These are phyloP conservation scores for Pleurotus eryngii DNA, from an alignment of 768 basidiomycete species.

Conservation along the genomic window DNA sequence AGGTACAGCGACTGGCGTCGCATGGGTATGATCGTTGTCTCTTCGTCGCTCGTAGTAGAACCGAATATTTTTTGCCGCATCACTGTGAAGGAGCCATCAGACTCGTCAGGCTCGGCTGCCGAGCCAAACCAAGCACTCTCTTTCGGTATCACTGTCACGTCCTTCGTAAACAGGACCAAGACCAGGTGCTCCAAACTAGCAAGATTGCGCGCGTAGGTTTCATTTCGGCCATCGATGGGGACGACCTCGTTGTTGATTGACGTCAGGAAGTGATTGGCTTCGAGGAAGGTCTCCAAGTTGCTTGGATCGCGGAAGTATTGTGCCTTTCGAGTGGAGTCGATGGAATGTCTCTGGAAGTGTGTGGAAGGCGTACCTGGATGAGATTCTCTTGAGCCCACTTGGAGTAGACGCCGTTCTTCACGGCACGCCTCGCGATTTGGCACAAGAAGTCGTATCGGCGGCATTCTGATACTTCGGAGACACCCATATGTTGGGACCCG, in stretches of 20 bases:
- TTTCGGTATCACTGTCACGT: conserved; percentile 78
- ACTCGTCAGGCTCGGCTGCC: conserved; percentile 43
- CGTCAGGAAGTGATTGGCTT: conserved; percentile 63
- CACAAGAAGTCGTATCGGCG: conserved; percentile 65
- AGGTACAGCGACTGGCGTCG: conserved; percentile 65
- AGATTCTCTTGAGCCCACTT: conserved; percentile 76
- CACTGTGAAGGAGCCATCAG: conserved; percentile 4
- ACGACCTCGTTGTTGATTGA: conserved; percentile 76
- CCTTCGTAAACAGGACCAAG: conserved; percentile 69
- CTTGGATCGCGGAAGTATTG: conserved; percentile 82
- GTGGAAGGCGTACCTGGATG: conserved; percentile 52
- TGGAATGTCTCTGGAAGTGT: not conserved
- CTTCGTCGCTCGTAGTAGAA: not conserved
- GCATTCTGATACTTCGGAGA: conserved; percentile 73
- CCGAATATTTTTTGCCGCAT: not conserved
- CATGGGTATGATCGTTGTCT: conserved; percentile 59
- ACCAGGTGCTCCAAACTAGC: conserved; percentile 62
- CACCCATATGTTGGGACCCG: conserved; percentile 85
- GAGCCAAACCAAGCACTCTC: conserved; percentile 88
- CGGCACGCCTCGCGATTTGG: conserved; percentile 59
- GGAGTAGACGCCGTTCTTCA: conserved; percentile 63
- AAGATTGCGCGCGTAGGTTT: conserved; percentile 58
- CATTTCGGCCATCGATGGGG: conserved; percentile 41
- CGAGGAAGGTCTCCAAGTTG: conserved; percentile 55
- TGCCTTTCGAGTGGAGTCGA: conserved; percentile 45